These are phyloP conservation scores for Dysphania ambrosioides DNA, from an alignment of 148 eudicot genomes.

Conservation along the genomic window DNA sequence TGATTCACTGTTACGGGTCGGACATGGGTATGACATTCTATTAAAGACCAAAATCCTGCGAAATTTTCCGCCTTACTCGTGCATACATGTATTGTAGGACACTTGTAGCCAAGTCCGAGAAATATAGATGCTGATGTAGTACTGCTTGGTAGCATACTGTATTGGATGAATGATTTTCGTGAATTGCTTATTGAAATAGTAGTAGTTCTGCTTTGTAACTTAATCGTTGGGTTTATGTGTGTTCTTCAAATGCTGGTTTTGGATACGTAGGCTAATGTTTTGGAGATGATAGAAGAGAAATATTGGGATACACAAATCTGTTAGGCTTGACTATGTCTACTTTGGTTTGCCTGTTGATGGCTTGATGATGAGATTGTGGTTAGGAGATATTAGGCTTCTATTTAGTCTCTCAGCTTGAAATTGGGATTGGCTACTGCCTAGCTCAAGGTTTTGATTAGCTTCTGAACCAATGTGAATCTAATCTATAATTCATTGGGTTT, in stretches of 20 bases:
- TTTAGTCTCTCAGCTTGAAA: background rate
- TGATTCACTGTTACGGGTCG: no score
- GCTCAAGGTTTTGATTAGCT: background rate
- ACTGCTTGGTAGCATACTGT: no score
- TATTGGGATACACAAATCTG: background rate
- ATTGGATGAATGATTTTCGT: no score
- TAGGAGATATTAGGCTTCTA: background rate
- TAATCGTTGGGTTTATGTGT: background rate
- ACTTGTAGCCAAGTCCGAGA: no score
- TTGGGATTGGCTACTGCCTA: background rate
- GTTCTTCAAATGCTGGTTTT: background rate
- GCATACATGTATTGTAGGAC: no score
- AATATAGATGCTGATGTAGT: no score
- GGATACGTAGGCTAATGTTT: background rate
- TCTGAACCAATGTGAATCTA: background rate
- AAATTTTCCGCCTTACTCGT: no score
- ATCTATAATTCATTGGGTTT: background rate
- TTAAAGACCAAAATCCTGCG: no score
- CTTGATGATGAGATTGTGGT: background rate
- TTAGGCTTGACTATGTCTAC: background rate
- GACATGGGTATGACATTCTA: no score
- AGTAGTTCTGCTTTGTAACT: background rate
- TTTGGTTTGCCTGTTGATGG: background rate
- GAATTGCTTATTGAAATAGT: no score
- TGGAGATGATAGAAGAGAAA: background rate